Evolutionary conservation across 108 stramenopile species (phyloP), one percentile per base, ranked within the genome.

Genomic region (Hondaea fermentalgiana): DNA sequence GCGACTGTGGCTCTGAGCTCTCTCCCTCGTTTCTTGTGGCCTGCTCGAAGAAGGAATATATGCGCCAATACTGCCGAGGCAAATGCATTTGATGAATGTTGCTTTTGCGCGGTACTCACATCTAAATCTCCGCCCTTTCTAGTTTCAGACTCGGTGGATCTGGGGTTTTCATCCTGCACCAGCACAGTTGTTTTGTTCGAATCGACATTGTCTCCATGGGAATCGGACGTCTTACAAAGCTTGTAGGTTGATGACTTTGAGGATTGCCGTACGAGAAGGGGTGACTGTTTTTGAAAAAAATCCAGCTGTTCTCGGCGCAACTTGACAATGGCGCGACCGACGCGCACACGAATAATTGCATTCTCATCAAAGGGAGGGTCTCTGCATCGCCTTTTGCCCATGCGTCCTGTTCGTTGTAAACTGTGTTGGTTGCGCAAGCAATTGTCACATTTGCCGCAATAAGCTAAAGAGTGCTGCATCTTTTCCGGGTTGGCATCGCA

Each of bases 401-500:
- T 83, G 51, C 76, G 76, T 25, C 49, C 49, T 8, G 76, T 47
- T 14, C 76, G 76, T n/a, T 45, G 51, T 12, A 47, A 3, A 23
- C 76, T 53, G 49, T 3, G 76, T 3, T 53, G 49, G 23, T 53
- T 53, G 10, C 23, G 76, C 19, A 12, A 12, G 51, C 76, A 83
- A 47, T 83, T 47, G n/a, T 12, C 45, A 23, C 76, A 83, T 23
- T 69, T 8, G 25, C 64, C 64, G 42, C 64, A 69, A 23, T 69
- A 69, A 8, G 64, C 64, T 10, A 69, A 17, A 8, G 64, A 28
- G 25, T 69, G 8, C 25, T 69, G 8, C 25, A 69, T 69, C 64
- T 69, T 69, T 17, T 69, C 64, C 42, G 64, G 64, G 64, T 69
- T 69, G 64, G 76, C 76, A 83, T 53, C 76, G 51, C 76, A 83